These are phyloP conservation scores for Drechmeria coniospora DNA, from an alignment of 2,329 filamentous ascomycete genomes.

Conservation along the genomic window DNA sequence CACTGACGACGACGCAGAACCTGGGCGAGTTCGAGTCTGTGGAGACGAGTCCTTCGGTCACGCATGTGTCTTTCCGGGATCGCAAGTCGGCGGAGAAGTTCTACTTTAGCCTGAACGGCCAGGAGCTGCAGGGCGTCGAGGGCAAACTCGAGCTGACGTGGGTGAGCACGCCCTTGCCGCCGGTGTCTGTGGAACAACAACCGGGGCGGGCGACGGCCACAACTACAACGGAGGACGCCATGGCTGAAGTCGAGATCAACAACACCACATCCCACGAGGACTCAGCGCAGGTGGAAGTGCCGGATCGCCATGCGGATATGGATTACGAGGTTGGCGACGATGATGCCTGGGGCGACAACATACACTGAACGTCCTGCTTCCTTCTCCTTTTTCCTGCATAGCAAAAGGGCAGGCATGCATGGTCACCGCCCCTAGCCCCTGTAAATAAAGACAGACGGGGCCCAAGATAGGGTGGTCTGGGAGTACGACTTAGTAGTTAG, in stretches of 20 bases:
- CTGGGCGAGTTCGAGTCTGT: slow-evolving; percentile 48
- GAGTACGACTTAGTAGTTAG: no score
- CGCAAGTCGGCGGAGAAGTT: slow-evolving; percentile 58
- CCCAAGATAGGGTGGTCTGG: no score
- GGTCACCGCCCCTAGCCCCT: no score
- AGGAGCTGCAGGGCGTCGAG: slow-evolving; percentile 44
- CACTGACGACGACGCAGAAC: slow-evolving; percentile 23
- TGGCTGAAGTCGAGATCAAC: slow-evolving; percentile 9
- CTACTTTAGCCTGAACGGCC: slow-evolving; percentile 39
- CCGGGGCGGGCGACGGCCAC: neutral
- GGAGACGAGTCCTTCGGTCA: slow-evolving; percentile 27
- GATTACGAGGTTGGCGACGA: slow-evolving; percentile 40
- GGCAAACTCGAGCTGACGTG: slow-evolving; percentile 52
- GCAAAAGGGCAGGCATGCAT: neutral
- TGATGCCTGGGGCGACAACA: slow-evolving; percentile 24
- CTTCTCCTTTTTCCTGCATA: slow-evolving; percentile 1
- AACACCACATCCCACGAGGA: slow-evolving; percentile 8
- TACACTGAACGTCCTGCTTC: neutral
- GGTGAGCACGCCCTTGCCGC: slow-evolving; percentile 23
- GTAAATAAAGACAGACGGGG: no score
- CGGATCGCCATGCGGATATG: slow-evolving; percentile 25
- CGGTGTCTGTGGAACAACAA: slow-evolving; percentile 5
- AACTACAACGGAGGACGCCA: slow-evolving; percentile 9
- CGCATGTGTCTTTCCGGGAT: slow-evolving; percentile 49
- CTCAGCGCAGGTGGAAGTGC: slow-evolving; percentile 8